These are phyloP conservation scores for Xylaria sp. DNA, from an alignment of 2,329 filamentous ascomycete species.

Conservation along the genomic window DNA sequence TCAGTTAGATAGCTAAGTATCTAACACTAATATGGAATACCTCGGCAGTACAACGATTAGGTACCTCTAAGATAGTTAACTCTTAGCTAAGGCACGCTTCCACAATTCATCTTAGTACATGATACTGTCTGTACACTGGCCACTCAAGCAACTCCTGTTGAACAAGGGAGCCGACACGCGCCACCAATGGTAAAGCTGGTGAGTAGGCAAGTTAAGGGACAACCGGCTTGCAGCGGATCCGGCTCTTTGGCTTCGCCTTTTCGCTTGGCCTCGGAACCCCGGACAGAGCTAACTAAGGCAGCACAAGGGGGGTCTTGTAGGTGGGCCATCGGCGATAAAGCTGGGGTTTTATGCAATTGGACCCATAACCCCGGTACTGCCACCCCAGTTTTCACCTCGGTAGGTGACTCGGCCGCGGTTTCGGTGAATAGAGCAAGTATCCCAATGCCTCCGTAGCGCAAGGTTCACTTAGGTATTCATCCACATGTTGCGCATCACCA, in stretches of 20 bases:
- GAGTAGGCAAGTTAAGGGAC: background rate
- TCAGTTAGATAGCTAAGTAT: no score
- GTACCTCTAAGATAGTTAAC: background rate
- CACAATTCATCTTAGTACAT: background rate
- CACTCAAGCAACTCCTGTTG: background rate
- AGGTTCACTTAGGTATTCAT: background rate
- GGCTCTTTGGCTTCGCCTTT: background rate
- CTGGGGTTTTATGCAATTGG: background rate
- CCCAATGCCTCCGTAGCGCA: no score
- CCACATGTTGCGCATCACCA: background rate
- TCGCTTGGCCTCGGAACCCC: slow-evolving; percentile 29
- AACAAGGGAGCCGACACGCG: background rate
- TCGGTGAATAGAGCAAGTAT: no score
- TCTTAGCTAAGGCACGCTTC: background rate
- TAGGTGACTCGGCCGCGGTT: background rate
- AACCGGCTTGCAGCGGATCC: slow-evolving; percentile 2
- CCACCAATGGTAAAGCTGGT: background rate
- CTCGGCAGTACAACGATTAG: slow-evolving; percentile 3
- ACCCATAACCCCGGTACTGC: background rate
- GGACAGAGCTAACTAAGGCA: slow-evolving; percentile 10
- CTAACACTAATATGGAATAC: background rate
- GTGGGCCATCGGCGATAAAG: background rate
- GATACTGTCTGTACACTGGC: background rate
- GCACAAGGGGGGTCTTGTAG: background rate
- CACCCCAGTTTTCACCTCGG: background rate